Conservation (phyloP, 768 basidiomycete genomes). For the Termitomyces eurrhizus region DNA sequence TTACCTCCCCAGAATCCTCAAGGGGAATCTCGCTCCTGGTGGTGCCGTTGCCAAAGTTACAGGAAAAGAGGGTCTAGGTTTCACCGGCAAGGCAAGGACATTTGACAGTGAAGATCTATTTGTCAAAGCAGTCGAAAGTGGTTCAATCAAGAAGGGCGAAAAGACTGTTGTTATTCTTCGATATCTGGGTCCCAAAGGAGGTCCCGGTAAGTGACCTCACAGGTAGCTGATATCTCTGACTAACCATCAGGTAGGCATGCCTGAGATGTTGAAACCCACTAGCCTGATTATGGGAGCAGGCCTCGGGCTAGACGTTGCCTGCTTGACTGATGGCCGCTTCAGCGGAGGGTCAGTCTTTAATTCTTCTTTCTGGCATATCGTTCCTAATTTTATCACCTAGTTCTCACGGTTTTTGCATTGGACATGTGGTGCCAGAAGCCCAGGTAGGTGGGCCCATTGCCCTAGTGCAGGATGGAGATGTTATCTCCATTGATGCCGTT, state of each 20-base stretch:
- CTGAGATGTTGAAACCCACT: constrained; percentile 99
- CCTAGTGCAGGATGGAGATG: constrained; percentile 83
- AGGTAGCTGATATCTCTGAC: constrained; percentile 13
- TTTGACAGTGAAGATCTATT: constrained; percentile 93
- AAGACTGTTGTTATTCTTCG: constrained; percentile 95
- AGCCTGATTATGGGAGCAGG: constrained; percentile 99
- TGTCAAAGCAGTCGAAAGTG: constrained; percentile 81
- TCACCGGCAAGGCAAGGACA: constrained; percentile 87
- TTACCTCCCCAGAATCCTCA: constrained; percentile 61
- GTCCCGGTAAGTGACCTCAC: constrained; percentile 68
- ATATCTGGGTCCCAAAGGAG: constrained; percentile 96
- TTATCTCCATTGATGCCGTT: constrained; percentile 84
- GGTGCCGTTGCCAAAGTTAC: constrained; percentile 98
- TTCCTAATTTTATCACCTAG: constrained; percentile 35
- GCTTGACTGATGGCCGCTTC: constrained; percentile 96
- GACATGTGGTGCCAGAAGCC: constrained; percentile 96
- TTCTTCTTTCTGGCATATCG: constrained; percentile 14
- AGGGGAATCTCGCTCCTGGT: constrained; percentile 89
- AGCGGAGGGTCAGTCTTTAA: constrained; percentile 80
- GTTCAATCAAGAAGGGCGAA: constrained; percentile 88
- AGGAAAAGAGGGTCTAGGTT: constrained; percentile 88
- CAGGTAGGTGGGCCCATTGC: constrained; percentile 93
- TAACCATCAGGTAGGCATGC: constrained; percentile 69
- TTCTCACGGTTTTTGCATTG: constrained; percentile 95
- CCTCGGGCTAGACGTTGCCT: constrained; percentile 92